These are phyloP conservation scores for Echites panduratus DNA, from an alignment of 257 asterid genomes.

Conservation along the genomic window DNA sequence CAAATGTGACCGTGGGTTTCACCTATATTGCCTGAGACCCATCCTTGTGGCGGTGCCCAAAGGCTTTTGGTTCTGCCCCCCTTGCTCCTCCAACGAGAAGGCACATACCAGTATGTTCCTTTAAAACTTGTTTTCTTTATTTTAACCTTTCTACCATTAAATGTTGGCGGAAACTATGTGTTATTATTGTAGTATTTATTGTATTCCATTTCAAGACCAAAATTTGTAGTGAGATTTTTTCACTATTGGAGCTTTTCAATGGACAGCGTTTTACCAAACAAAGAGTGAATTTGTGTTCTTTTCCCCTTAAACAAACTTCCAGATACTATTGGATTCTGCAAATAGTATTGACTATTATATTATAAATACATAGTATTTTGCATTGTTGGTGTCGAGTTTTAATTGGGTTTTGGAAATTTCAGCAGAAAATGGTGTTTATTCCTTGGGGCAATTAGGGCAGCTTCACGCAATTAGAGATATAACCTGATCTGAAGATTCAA, in stretches of 20 bases:
- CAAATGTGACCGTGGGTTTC: slow-evolving; percentile 71
- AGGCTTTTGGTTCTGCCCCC: slow-evolving; percentile 71
- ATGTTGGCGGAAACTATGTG: background rate
- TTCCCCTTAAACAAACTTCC: background rate
- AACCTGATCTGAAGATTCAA: background rate
- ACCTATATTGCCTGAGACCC: slow-evolving; percentile 70
- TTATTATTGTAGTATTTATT: background rate
- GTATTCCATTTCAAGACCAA: background rate
- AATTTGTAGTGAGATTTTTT: background rate
- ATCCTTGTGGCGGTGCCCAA: slow-evolving; percentile 67
- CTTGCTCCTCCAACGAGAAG: slow-evolving; percentile 41
- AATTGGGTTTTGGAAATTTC: background rate
- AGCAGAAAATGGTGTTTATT: background rate
- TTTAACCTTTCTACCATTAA: background rate
- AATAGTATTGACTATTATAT: background rate
- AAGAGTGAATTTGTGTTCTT: background rate
- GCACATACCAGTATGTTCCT: slow-evolving; percentile 33
- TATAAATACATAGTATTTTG: background rate
- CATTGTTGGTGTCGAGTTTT: background rate
- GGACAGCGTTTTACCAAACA: background rate
- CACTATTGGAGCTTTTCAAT: background rate
- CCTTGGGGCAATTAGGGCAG: background rate
- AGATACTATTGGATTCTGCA: too few relatives aligned
- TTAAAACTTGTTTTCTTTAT: background rate
- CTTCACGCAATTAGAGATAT: background rate